phyloP scores from a whole-genome alignment of 805 yeast species.

The Metschnikowia koreensis region DNA sequence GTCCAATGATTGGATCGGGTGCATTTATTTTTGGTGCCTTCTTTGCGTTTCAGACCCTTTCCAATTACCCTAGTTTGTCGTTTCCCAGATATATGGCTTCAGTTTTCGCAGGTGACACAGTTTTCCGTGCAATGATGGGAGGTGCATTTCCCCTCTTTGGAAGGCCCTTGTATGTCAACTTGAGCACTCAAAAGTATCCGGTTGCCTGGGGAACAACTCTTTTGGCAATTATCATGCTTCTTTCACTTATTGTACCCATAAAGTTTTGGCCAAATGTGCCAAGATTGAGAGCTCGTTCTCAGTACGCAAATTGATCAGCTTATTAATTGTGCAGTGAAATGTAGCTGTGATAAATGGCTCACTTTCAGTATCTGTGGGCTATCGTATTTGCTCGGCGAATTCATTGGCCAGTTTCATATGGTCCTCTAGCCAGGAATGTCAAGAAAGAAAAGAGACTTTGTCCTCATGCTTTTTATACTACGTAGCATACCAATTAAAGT shows the following conservation, averaged over 20 bases:
- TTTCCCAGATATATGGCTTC: constrained; percentile 54
- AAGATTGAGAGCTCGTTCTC: constrained; percentile 15
- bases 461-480: no score
- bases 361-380: no score
- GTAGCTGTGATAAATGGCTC: no score
- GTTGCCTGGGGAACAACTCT: constrained; percentile 60
- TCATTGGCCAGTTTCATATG: no score
- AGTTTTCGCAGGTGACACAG: constrained; percentile 56
- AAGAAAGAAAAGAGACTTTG: no score
- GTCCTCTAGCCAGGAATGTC: no score
- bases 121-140: constrained; percentile 51
- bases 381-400: no score
- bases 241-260: constrained; percentile 8
- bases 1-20: constrained; percentile 23
- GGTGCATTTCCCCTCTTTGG: constrained; percentile 68
- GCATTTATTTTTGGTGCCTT: constrained; percentile 29
- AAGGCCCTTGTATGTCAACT: constrained; percentile 52
- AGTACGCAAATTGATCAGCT: constrained; percentile 8
- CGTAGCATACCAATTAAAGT: no score
- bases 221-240: constrained; percentile 8
- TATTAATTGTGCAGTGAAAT: no score
- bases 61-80: constrained; percentile 48
- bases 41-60: constrained; percentile 49
- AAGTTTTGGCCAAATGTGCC: constrained; percentile 12
- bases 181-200: constrained; percentile 49